Evolutionary conservation across 495 filamentous ascomycete genomes (phyloP), one percentile per base, ranked within the genome.

Genomic region (Penicillium flavigenum): DNA sequence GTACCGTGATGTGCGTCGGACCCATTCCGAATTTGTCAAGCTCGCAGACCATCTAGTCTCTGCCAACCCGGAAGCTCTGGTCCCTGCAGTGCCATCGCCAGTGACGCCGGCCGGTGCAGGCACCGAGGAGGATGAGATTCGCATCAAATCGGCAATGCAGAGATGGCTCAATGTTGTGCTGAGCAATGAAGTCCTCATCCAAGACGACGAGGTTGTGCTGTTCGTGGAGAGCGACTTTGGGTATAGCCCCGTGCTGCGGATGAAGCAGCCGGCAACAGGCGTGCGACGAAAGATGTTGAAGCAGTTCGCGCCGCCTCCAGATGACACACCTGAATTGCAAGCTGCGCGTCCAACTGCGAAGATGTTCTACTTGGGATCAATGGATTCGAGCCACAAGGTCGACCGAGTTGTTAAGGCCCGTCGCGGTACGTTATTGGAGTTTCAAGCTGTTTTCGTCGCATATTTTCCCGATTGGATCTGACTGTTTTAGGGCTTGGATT

Each of bases 181-280:
- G 66, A 81, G 82, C 63, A 98, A 96, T 63, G 92, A 97, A 38
- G 86, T 96, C 2, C 81, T 99, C 6, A 95, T 94, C 72, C 83
- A 90, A 34, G 95, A 99, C 70, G 92, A 96, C 57, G 95, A 99
- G 71, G 90, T 98, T 81, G 86, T 96, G 5, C 84, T 97, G 39
- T 99, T 99, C 59, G 92, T 98, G 22, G 95, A 99, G 70, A 94
- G 91, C 63, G 95, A 99, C 72, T 96, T 96, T 71, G 95, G 95
- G 22, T 99, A 99, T 69, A 96, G 91, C 64, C 95, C 95, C 5
- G 88, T 98, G 58, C 86, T 98, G 19, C 86, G 91, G 63, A 88
- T 91, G 80, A 96, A 96, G 76, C 95, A 99, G 73, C 95, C 95
- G 6, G 95, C 95, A 16, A 99, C 95, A 0, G 95, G 95, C 39